phyloP scores from a whole-genome alignment of 805 yeast species.

The Lachancea lanzarotensis region DNA sequence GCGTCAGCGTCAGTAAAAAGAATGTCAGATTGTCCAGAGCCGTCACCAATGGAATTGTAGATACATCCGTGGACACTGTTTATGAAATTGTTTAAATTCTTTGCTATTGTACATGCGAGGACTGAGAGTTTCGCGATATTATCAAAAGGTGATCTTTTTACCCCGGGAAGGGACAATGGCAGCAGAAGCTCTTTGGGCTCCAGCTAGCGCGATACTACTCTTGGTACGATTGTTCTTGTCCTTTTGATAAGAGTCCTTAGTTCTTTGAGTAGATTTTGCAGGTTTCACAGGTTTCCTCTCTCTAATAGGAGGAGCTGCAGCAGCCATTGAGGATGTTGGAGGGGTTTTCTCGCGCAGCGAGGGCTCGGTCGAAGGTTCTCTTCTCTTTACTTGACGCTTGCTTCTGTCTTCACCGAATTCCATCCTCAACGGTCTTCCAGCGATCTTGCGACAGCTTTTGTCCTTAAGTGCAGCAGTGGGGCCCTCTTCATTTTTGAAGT shows the following conservation, averaged over 20 bases:
- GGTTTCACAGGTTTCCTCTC: slow-evolving; percentile 6
- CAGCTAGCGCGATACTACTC: slow-evolving; percentile 81
- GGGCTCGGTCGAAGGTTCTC: slow-evolving; percentile 20
- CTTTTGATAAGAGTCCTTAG: slow-evolving; percentile 15
- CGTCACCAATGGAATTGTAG: no score
- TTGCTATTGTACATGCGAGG: slow-evolving; percentile 1
- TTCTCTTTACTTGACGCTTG: slow-evolving; percentile 51
- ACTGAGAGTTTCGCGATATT: not conserved
- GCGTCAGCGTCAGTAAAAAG: no score
- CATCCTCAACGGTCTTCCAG: slow-evolving; percentile 71
- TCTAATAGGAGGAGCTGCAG: slow-evolving; percentile 7
- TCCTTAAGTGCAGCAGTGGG: slow-evolving; percentile 80
- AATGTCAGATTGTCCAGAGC: no score
- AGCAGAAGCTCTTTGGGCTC: slow-evolving; percentile 82
- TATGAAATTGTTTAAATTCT: no score
- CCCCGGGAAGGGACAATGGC: slow-evolving; percentile 90
- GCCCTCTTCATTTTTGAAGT: slow-evolving; percentile 72
- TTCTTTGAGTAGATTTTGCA: slow-evolving; percentile 7
- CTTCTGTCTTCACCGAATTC: slow-evolving; percentile 96
- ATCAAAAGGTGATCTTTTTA: slow-evolving; percentile 43
- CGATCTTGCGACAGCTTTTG: slow-evolving; percentile 54
- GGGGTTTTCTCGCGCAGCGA: slow-evolving; percentile 7
- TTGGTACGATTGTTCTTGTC: slow-evolving; percentile 45
- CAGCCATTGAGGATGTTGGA: not conserved
- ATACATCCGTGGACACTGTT: no score